phyloP scores from a whole-genome alignment of 179 eudicot genomes.

The Beta macrorhiza region DNA sequence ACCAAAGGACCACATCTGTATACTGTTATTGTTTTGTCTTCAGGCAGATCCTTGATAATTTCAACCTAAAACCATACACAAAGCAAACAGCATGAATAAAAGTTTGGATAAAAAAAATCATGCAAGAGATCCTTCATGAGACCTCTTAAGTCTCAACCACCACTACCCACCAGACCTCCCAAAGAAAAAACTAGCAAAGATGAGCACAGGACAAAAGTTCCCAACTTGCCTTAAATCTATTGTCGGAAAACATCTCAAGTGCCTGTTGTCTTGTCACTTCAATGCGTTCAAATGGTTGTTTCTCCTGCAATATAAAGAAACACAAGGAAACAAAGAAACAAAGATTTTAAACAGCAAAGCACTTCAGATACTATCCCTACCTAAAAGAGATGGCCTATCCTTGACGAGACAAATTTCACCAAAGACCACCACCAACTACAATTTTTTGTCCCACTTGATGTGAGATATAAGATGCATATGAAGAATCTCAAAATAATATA shows the following conservation, averaged over 20 bases:
- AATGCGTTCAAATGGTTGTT: slow-evolving; percentile 91
- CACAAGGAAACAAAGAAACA: background rate
- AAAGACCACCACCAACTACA: background rate
- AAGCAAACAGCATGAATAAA: background rate
- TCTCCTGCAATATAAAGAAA: slow-evolving; percentile 49
- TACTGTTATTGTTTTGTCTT: slow-evolving; percentile 93
- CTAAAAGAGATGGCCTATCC: background rate
- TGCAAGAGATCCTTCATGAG: background rate
- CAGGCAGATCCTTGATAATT: slow-evolving; percentile 87
- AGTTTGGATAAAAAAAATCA: background rate
- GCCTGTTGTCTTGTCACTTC: slow-evolving; percentile 91
- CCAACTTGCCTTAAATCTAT: slow-evolving; percentile 69
- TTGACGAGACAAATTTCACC: background rate
- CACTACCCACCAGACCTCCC: background rate
- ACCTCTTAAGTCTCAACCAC: background rate
- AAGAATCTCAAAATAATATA: background rate
- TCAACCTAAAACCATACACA: slow-evolving; percentile 55
- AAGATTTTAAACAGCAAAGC: background rate
- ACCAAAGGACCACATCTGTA: slow-evolving; percentile 98
- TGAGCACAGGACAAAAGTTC: background rate
- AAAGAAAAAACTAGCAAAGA: background rate
- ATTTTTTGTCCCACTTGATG: background rate
- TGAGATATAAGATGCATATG: background rate
- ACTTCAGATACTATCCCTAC: background rate
- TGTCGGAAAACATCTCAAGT: slow-evolving; percentile 87